Percentiles rank a stretch among this genome's conserved stretches.
phyloP scores from a whole-genome alignment of 106 monocot species.

The Acorus calamus region DNA sequence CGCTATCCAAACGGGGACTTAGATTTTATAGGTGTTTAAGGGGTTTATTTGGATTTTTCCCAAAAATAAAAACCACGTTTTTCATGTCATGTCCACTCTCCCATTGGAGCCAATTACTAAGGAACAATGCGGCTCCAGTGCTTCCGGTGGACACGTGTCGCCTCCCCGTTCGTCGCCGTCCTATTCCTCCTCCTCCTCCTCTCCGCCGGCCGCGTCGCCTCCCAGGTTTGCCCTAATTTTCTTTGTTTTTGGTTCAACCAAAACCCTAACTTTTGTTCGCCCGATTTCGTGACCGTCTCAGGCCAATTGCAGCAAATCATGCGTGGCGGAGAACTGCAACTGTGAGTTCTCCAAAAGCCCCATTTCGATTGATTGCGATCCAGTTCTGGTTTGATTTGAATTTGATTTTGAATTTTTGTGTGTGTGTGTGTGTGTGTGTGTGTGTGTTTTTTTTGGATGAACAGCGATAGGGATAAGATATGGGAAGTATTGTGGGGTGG shows the following conservation, averaged over 20 bases:
- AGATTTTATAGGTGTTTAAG: no score
- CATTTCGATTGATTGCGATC: background rate
- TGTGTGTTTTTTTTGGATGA: background rate
- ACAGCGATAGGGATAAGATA: conserved; percentile 73
- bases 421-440: background rate
- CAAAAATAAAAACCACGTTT: no score
- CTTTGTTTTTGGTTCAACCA: no score
- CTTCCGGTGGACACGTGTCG: no score
- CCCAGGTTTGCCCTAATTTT: background rate
- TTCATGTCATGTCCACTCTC: no score
- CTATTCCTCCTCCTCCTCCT: background rate
- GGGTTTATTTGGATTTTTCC: no score
- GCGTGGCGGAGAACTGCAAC: conserved; percentile 63
- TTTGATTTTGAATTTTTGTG: background rate
- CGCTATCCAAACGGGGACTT: no score
- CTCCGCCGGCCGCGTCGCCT: background rate
- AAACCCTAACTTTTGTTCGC: background rate
- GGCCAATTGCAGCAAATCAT: conserved; percentile 59
- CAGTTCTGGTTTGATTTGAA: background rate
- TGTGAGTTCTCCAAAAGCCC: conserved; percentile 21
- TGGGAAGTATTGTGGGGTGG: conserved; percentile 82
- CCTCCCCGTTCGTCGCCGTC: background rate
- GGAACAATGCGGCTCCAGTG: no score
- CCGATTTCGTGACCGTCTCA: no score
- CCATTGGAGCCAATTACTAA: no score